Evolutionary conservation across 1,139 yeast genomes (phyloP), one percentile per base, ranked within the genome.

Genomic region (Zhuliangozyma blackwelliae): DNA sequence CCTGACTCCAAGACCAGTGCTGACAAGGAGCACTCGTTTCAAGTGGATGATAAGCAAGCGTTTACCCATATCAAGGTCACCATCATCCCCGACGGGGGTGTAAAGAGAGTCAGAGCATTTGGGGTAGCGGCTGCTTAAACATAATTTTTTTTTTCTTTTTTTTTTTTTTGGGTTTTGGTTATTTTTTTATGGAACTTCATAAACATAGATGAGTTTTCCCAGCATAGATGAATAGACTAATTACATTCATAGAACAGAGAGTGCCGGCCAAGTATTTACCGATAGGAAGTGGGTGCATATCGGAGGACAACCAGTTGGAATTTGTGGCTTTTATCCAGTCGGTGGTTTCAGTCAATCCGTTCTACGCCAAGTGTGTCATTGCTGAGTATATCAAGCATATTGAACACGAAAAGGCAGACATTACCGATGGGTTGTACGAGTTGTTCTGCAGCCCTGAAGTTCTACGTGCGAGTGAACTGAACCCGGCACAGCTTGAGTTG

Each of bases 1-100:
- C 75, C 68, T 21, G 77, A 79, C 45, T 62, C 83, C 25, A 83
- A 83, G 59, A 83, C 95, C 2, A 77, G 79, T 10, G 88, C 96
- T 10, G 95, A 89, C 58, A 67, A 70, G 44, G 96, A 86, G 56
- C 96, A 89, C 54, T 62, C 56, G 25, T 87, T 63, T 57, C 59
- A 59, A 10, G 61, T 71, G 25, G 49, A 48, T 4, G 10, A n/a
- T 4, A 34, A 32, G 19, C 28, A 35, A 9, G 44, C 45, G 5
- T 71, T 56, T 49, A 73, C 92, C 6, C 95, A 88, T 54, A 86
- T 88, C 26, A 77, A 81, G 54, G 58, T 90, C 48, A 79, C 87
- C 12, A 84, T 90, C 57, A 84, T 89, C 45, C 97, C 97, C 25
- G 97, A 90, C 54, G 97, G 97, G 37, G 97, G 97, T 44, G 88